phyloP scores from a whole-genome alignment of 352 stramenopile species.

The Halophytophthora polymorphica region DNA sequence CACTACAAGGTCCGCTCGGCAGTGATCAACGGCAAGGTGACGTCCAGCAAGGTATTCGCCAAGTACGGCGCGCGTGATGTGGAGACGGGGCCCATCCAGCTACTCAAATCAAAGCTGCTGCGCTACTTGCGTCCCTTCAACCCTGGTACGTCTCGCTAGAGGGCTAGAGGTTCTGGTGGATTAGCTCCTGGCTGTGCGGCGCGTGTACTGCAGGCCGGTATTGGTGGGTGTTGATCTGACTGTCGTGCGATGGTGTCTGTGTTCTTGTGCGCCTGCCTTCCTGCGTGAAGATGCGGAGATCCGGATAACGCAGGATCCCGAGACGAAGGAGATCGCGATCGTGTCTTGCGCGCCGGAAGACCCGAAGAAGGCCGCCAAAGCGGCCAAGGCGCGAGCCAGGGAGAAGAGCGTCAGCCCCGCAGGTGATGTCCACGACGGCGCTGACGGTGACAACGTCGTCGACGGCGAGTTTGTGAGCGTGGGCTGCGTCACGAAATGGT shows the following conservation, averaged over 20 bases:
- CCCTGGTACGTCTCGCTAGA: constrained; percentile 42
- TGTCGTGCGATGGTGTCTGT: no score
- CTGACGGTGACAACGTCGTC: constrained; percentile 6
- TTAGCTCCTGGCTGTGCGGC: no score
- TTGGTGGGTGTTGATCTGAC: no score
- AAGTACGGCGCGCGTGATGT: constrained; percentile 85
- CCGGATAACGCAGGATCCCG: constrained; percentile 45
- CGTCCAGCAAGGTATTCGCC: constrained; percentile 69
- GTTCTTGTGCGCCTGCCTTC: no score
- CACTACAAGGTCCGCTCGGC: constrained; percentile 68
- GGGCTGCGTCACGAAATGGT: constrained; percentile 61
- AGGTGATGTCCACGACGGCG: no score
- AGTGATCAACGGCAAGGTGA: constrained; percentile 42
- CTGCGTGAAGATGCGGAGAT: constrained; percentile 49
- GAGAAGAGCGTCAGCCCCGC: constrained; percentile 8
- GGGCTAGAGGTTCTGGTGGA: no score
- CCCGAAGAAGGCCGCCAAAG: constrained; percentile 2
- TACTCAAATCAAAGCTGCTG: constrained; percentile 79
- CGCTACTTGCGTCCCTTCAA: constrained; percentile 78
- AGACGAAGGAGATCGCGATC: constrained; percentile 52
- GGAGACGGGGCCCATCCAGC: constrained; percentile 71
- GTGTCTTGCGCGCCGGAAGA: constrained; percentile 39
- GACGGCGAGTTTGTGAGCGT: constrained; percentile 32
- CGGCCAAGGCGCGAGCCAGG: constrained; percentile 8
- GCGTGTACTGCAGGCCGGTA: no score